Evolutionary conservation across 73 alveolate species (phyloP), one percentile per base, ranked within the genome.

Genomic region (Effrenium voratum): DNA sequence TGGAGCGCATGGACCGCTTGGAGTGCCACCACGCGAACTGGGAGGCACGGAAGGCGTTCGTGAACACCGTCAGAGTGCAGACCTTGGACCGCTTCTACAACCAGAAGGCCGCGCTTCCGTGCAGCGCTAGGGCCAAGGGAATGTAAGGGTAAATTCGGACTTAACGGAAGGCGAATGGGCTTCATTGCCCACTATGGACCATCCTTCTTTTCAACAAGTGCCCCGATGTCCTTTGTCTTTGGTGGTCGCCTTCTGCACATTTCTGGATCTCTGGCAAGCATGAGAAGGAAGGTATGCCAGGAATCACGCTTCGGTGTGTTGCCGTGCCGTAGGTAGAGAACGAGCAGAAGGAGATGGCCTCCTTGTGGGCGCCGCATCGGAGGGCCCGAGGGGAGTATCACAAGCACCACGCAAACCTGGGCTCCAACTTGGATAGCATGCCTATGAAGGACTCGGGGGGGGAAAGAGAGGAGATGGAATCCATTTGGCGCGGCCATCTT

Each of bases 1-100:
- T 91, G 98, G 98, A 91, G 68, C 90, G 98, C 40, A 70, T 91
- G 91, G 98, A 91, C 44, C 98, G 98, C 36, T 44, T 91, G 24
- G 98, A 91, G 49, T 91, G 82, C 3, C 85, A 72, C 57, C 98
- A 91, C 36, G 98, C 88, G n/a, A n/a, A 30, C 12, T 91, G 98
- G 98, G 98, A 91, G 49, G 98, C 98, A 63, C 72, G 73, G 81
- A 91, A 91, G 80, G 98, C 98, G 60, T 91, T 91, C 30, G 98
- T 91, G 50, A 91, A 91, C 47, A 91, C 98, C 13, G 98, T 75
- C 52, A 57, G 98, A n/a, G 85, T 91, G 55, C 98, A 91, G 36
- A 91, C 98, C 47, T 50, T 91, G 63, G 98, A 91, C 34, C 47
- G 98, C 40, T 75, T 91, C 80, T 73, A 91, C 81, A 43, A 55